Conservation (phyloP, 179 eudicot genomes). For the Sideroxylon spinosum region DNA sequence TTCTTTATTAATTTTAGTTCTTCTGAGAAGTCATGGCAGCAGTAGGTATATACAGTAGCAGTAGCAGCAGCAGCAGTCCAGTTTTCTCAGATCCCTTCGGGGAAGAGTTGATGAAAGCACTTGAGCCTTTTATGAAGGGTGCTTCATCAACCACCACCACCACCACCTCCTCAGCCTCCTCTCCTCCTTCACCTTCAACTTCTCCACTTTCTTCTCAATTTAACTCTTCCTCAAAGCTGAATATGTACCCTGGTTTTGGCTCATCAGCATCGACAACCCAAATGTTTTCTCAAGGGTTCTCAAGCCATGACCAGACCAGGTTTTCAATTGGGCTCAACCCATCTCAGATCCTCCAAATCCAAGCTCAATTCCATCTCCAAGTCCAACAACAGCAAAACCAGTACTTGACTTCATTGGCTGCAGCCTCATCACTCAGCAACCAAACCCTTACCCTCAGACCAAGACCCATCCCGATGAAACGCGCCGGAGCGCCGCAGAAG, state of each 20-base stretch:
- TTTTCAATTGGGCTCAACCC: slow-evolving; percentile 35
- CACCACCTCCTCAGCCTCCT: slow-evolving; percentile 3
- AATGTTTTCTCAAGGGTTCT: slow-evolving; percentile 30
- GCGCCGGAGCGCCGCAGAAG: slow-evolving; percentile 45
- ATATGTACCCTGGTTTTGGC: slow-evolving; percentile 17
- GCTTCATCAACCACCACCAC: slow-evolving; percentile 29
- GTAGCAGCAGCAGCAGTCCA: slow-evolving; percentile 10
- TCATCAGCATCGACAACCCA: slow-evolving; percentile 21
- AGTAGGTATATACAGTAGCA: slow-evolving; percentile 48
- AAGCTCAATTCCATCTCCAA: slow-evolving; percentile 40
- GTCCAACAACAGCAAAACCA: slow-evolving; percentile 33
- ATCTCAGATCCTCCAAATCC: slow-evolving; percentile 55
- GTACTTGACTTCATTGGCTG: slow-evolving; percentile 12
- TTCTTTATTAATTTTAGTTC: not conserved
- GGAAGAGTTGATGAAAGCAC: slow-evolving; percentile 89
- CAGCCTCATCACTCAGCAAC: not conserved
- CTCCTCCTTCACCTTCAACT: not conserved
- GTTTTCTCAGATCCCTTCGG: slow-evolving; percentile 47
- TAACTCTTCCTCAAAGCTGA: slow-evolving; percentile 24
- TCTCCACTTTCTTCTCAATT: slow-evolving; percentile 10
- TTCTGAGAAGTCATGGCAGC: slow-evolving; percentile 44
- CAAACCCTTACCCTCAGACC: slow-evolving; percentile 30
- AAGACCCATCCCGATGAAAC: slow-evolving; percentile 64
- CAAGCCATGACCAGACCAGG: slow-evolving; percentile 30
- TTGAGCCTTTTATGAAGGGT: slow-evolving; percentile 75